These are phyloP conservation scores for Tuber magnatum DNA, from an alignment of 495 filamentous ascomycete species.

Conservation along the genomic window DNA sequence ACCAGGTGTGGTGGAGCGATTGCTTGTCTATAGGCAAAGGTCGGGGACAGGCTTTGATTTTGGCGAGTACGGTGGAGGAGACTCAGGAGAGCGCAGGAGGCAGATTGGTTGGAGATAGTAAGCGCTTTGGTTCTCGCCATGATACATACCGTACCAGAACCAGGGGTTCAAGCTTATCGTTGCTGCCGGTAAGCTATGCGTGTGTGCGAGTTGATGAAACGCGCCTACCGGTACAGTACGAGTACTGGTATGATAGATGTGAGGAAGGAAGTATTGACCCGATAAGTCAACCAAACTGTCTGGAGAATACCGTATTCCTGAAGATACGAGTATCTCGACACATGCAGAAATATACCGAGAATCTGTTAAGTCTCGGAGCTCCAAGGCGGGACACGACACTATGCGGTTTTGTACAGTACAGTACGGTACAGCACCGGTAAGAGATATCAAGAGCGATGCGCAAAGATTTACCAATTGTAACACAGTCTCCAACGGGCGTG, in stretches of 20 bases:
- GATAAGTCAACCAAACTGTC: too few species aligned
- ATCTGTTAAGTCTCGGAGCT: not conserved
- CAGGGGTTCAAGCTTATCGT: not conserved
- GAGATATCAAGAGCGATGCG: not conserved
- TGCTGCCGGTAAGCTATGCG: not conserved
- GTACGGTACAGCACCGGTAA: not conserved
- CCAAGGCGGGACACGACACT: not conserved
- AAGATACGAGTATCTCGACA: not conserved
- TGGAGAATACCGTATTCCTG: not conserved
- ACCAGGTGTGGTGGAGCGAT: too few species aligned
- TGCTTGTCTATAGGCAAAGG: too few species aligned
- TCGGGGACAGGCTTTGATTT: too few species aligned
- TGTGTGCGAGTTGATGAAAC: not conserved
- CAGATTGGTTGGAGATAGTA: conserved; percentile 6
- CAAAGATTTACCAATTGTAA: not conserved
- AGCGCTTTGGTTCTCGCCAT: conserved; percentile 1
- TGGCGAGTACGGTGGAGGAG: too few species aligned
- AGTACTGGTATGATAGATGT: not conserved
- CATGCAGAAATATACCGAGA: not conserved
- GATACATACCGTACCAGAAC: not conserved
- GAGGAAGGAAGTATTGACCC: not conserved
- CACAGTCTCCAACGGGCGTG: not conserved
- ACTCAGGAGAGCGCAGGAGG: not conserved
- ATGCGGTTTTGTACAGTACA: not conserved
- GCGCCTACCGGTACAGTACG: not conserved